Base-by-base conservation (phyloP, 257 asterid species). In the Nicotiana otophora region DNA sequence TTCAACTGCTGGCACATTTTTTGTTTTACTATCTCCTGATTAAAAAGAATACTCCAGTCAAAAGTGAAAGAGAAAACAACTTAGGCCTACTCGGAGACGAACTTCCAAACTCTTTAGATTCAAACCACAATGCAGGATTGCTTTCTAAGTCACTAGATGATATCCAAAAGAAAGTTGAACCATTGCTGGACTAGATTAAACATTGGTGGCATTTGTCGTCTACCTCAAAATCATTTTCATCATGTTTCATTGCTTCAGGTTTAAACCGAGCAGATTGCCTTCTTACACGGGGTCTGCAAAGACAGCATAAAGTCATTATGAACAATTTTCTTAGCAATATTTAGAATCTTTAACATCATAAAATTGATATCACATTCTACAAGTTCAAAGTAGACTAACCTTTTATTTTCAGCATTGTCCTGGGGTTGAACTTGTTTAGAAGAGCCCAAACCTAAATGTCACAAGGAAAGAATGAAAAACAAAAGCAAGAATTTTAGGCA, bases 251-350 rank as follows among this genome's bases (percentile, higher is more conserved):
- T 53, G 19, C 30, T 67, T 67, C 76, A 34, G 14, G 53, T 58
- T 87, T 91, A 80, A 88, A 85, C 86, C 93, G 86, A 65, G 91
- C 85, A 57, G 97, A 91, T 81, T 90, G 96, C 88, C 97, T 88
- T 88, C 93, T 88, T 75, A 31, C 78, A 69, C 23, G 19, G n/a
- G 83, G 85, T 86, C 97, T 93, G 86, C 60, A 67, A 54, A 78
- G 57, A 75, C 26, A 66, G 54, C 51, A 68, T 28, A 30, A 14
- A 48, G 77, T 20, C 26, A 65, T 61, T 31, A 65, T 48, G 33
- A 36, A 39, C 57, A 17, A 10, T 30, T 19, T 70, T 54, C 57
- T n/a, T 10, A 6, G 33, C 64, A 33, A 51, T 39, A 57, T 33
- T 42, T 19, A 26, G 10, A 63, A 63, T 20, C 74, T 15, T 36